These are phyloP conservation scores for Boletus albobrunnescens DNA, from an alignment of 1,284 basidiomycete genomes.

Conservation along the genomic window DNA sequence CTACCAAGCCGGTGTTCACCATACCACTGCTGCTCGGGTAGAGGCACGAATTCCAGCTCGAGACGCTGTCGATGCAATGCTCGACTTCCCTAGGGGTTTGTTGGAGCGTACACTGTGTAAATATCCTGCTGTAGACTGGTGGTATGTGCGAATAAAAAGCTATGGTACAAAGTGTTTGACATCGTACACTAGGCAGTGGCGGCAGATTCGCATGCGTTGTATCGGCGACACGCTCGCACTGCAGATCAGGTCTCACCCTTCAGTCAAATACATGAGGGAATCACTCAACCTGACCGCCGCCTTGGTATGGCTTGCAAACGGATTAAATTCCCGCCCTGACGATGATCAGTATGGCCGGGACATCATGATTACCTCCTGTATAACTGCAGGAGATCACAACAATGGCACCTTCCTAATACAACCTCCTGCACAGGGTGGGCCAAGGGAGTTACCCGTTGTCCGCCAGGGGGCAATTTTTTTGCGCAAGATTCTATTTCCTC, in stretches of 20 bases:
- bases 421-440: neutral
- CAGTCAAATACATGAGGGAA: conserved; percentile 7
- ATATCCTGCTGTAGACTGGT: conserved; percentile 6
- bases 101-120: neutral
- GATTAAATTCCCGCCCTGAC: conserved; percentile 5
- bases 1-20: neutral
- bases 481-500: neutral
- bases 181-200: conserved; percentile 4
- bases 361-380: conserved; percentile 7
- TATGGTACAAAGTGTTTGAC: neutral
- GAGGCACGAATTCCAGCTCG: conserved; percentile 6
- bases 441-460: neutral
- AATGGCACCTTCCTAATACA: conserved; percentile 4
- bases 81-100: conserved; percentile 1
- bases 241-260: conserved; percentile 1
- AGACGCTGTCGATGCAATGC: neutral
- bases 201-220: conserved; percentile 8
- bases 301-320: conserved; percentile 8
- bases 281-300: conserved; percentile 7
- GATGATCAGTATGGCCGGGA: conserved; percentile 9
- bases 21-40: conserved; percentile 7
- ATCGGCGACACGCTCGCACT: conserved; percentile 6
- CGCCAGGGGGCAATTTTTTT: conserved; percentile 9
- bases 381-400: neutral
- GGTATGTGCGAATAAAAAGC: too few relatives aligned